Conservation (phyloP, 345 rosid genomes). For the Rhodamnia argentea region DNA sequence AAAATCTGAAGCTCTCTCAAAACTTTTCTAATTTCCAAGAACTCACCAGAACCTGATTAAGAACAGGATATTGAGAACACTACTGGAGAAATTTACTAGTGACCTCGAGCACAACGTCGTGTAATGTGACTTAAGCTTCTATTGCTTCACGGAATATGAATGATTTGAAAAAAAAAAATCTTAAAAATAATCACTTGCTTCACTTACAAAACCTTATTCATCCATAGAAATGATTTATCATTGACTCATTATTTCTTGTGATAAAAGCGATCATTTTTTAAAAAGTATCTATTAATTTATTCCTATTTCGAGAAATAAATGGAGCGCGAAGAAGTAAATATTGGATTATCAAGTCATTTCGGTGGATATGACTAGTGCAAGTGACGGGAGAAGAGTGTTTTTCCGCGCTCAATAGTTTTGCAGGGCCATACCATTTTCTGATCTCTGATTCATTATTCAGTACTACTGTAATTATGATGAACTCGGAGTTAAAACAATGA, state of each 20-base stretch:
- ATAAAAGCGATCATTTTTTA: too few relatives aligned
- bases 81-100: background rate
- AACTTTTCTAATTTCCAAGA: background rate
- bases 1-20: background rate
- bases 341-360: background rate
- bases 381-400: background rate
- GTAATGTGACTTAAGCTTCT: too few relatives aligned
- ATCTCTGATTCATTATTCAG: background rate
- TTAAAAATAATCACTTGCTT: too few relatives aligned
- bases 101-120: background rate
- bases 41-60: background rate
- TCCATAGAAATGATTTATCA: too few relatives aligned
- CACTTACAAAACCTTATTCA: too few relatives aligned
- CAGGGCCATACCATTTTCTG: background rate
- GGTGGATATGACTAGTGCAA: background rate
- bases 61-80: background rate
- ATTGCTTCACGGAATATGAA: too few relatives aligned
- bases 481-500: background rate
- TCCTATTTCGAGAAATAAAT: too few relatives aligned
- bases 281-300: too few relatives aligned
- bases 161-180: too few relatives aligned
- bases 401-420: background rate
- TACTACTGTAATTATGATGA: background rate
- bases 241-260: too few relatives aligned
- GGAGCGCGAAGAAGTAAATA: background rate